Base-by-base conservation (phyloP, 345 rosid genomes). In the Rhizophora mangle region DNA sequence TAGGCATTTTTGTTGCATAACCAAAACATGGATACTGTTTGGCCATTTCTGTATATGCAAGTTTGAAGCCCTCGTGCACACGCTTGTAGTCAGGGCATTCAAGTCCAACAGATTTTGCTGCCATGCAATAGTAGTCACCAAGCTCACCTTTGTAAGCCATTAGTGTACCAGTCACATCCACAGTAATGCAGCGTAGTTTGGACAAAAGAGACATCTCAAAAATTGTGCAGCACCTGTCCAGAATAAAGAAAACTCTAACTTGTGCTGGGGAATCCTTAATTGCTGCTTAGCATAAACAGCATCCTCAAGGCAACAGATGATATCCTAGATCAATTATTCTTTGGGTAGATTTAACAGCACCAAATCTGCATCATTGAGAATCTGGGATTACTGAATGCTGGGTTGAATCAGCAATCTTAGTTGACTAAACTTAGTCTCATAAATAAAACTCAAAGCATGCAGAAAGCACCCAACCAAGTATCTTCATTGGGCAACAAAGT, bases 101-200 rank as follows among this genome's bases (percentile, higher is more conserved):
- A 37, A 85, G 80, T 61, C 99, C 99, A 67, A 80, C 83, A 22
- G 99, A 80, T 82, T 95, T 95, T 71, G 99, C 97, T 59, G 97
- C 99, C 99, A 95, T 95, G 81, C 99, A 95, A 60, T 92, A 95
- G 82, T 92, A 95, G 82, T 95, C 97, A 66, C 99, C 99, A 66
- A 95, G 97, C 79, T 95, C 96, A 59, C 99, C 99, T 81, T 88
- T 95, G 81, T 95, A 95, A 31, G 99, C 99, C 55, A 95, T 75
- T 60, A 95, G 92, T 20, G 99, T 95, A 54, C 99, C 99, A 24
- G 99, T 95, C 30, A 92, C 99, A 88, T 95, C 99, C 72, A 95
- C 81, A 30, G 99, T 95, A 64, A 95, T 83, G 72, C 96, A 92
- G 49, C 96, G 77, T 54, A 95, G 46, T 59, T 79, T 92, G 37